Evolutionary conservation across 164 flowering plant genomes (phyloP).

Genomic region (Stephania yunnanensis): DNA sequence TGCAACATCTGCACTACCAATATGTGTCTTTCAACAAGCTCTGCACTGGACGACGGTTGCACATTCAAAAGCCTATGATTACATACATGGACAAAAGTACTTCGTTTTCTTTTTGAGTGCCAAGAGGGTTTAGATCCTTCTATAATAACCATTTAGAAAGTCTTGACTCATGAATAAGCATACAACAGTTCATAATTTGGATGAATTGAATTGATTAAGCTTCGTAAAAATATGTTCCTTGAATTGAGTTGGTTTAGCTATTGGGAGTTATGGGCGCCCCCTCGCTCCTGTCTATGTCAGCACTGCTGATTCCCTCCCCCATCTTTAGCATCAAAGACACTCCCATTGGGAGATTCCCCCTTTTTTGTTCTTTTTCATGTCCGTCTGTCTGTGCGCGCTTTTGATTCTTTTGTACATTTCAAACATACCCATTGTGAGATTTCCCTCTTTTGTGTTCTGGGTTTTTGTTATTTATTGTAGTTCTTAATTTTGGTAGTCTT

Average conservation of each 20-base stretch:
- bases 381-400: background rate
- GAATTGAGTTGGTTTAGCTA: constrained; percentile 9
- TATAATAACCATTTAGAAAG: background rate
- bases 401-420: background rate
- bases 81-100: constrained; percentile 70
- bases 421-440: no score
- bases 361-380: background rate
- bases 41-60: constrained; percentile 91
- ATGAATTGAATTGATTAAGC: no score
- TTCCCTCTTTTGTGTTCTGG: background rate
- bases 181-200: background rate
- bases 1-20: constrained; percentile 87
- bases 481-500: no score
- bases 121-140: background rate
- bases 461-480: background rate
- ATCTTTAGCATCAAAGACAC: constrained; percentile 62
- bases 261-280: constrained; percentile 73
- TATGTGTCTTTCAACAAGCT: constrained; percentile 74
- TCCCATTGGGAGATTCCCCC: constrained; percentile 45
- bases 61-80: constrained; percentile 80
- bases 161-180: no score
- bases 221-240: no score
- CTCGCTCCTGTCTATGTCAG: constrained; percentile 69
- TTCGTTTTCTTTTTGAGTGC: background rate
- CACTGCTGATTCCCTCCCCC: constrained; percentile 46